Base-by-base conservation (phyloP, 2,329 filamentous ascomycete genomes). In the Apiospora arundinis region DNA sequence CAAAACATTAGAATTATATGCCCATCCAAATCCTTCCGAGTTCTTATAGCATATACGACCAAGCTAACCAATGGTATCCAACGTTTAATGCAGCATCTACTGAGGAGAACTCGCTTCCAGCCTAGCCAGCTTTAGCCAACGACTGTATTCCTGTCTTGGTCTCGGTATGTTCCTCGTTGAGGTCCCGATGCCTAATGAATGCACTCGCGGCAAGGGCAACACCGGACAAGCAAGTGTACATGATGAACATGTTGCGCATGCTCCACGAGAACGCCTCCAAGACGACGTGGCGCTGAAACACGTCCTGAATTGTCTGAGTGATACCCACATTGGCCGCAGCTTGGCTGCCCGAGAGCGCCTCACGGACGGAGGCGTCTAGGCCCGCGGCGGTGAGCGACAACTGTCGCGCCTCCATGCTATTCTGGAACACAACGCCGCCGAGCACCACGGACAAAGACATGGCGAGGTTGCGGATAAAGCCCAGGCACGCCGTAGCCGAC, bases 341-440 rank as follows among this genome's bases (percentile, higher is more conserved):
- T 45, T 83, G 78, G 28, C 80, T 78, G 0, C 84, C 84, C 0
- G 84, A 81, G 11, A 84, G 75, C 2, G 77, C 77, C 0, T 78
- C 71, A 37, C 83, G 77, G 74, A 84, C 48, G 18, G 75, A 63
- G 56, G 70, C 42, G 73, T 66, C 69, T 60, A 76, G 72, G 28
- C 77, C 77, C 12, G 76, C 74, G 8, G 73, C 72, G 23, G 66
- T 71, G 16, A 77, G 75, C n/a, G 73, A 66, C 2, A 71, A 68
- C 11, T 74, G 74, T 44, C 71, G 74, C 16, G 69, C 60, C 21
- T 65, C 67, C 67, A 68, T 68, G 67, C 67, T 46, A 28, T 93
- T 93, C 79, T 93, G 91, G 81, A 93, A 93, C 69, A 92, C 86
- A 44, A 91, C 90, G 4, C 92, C 91, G 1, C 90, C 89, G 69